A percentile compares a stretch with the other conserved stretches of the same genome.
Conservation (phyloP, 2,329 filamentous ascomycete species). For the Mycosphaerella sp. region DNA sequence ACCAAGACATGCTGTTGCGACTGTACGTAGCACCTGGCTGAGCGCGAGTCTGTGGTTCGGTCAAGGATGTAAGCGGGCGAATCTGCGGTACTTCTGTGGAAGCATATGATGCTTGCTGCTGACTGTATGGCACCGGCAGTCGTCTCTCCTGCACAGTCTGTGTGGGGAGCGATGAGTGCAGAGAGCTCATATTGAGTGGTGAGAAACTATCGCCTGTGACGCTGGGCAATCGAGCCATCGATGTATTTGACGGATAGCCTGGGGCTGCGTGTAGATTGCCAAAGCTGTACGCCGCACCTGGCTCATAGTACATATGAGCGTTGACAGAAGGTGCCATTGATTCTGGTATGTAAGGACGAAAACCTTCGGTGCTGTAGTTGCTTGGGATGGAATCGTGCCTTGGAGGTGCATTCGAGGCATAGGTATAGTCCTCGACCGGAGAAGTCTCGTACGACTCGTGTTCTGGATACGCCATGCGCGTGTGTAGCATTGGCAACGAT, state of each 20-base stretch:
- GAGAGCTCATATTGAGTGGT: slow-evolving; percentile 32
- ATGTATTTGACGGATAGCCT: slow-evolving; percentile 13
- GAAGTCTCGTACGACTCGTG: slow-evolving; percentile 28
- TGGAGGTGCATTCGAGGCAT: slow-evolving; percentile 20
- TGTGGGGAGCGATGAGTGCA: slow-evolving; percentile 31
- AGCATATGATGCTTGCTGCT: slow-evolving; percentile 17
- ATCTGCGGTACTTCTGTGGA: slow-evolving; percentile 23
- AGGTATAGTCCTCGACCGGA: slow-evolving; percentile 28
- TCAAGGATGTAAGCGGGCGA: slow-evolving; percentile 23
- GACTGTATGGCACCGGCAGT: slow-evolving; percentile 28
- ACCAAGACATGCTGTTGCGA: slow-evolving; percentile 30
- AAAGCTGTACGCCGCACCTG: slow-evolving; percentile 26
- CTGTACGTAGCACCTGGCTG: slow-evolving; percentile 29
- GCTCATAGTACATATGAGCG: slow-evolving; percentile 26
- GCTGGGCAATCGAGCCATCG: slow-evolving; percentile 23
- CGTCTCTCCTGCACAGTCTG: slow-evolving; percentile 30
- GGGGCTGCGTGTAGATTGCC: slow-evolving; percentile 24
- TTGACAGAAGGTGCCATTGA: slow-evolving; percentile 23
- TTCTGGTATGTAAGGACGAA: slow-evolving; percentile 25
- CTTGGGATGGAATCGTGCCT: slow-evolving; percentile 26
- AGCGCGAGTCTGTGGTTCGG: slow-evolving; percentile 20
- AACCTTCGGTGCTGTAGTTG: slow-evolving; percentile 25
- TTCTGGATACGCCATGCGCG: slow-evolving; percentile 25
- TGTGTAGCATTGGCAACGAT: slow-evolving; percentile 23
- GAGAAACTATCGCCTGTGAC: slow-evolving; percentile 27